Base-by-base conservation (phyloP, 805 yeast species). In the Schizosaccharomyces lindneri region DNA sequence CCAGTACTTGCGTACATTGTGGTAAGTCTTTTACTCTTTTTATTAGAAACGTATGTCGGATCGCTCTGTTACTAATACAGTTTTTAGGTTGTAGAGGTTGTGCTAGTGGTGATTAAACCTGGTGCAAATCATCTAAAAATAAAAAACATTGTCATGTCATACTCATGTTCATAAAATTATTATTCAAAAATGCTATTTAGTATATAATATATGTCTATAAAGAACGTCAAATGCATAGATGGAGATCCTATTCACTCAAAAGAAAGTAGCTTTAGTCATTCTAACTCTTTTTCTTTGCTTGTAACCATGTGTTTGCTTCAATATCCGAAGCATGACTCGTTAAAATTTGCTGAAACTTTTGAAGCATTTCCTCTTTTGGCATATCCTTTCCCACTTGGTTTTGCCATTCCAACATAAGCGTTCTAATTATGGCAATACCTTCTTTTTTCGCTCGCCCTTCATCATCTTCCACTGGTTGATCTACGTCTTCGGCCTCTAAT, bases 401-500 rank as follows among this genome's bases (percentile, higher is more conserved):
- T 17, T 29, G 31, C 57, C 57, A 51, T 21, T 21, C 19, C 29
- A 21, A 7, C 57, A 51, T 51, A 17, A 51, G 11, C 7, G 13
- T 17, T 19, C 36, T 15, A 17, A 51, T 29, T 19, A 51, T 21
- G 13, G 31, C 48, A 9, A 39, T 21, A 21, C 60, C 48, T 21
- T 57, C 60, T 36, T 41, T 41, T 17, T 31, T 24, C 13, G 48
- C 24, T 17, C 27, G 62, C 84, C 84, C 4, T 76, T 78, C 41
- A 74, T 72, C 2, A 79, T 77, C 13, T 78, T 70, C 64, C 73
- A 72, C 9, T 65, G 67, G 5, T 65, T 74, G 29, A 68, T 69
- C 59, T 73, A 69, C 63, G 74, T 72, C 63, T 72, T 70, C 7
- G 63, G 81, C 85, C 70, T 87, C 95, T 61, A 93, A 75, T 68